Conservation (phyloP, 177 flowering plant species). For the Telopea speciosissima region DNA sequence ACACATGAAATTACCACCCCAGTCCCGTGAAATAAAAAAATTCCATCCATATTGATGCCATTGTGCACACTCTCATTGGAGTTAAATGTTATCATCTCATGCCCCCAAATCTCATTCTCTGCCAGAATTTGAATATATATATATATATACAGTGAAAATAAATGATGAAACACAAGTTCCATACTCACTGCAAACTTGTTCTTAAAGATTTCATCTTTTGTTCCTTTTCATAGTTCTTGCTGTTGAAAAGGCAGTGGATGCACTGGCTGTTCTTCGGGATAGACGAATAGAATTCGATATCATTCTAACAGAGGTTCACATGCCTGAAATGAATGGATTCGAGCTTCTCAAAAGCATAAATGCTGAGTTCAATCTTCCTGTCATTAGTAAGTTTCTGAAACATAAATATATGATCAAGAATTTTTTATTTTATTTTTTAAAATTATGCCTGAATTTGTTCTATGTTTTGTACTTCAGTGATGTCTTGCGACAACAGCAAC, state of each 20-base stretch:
- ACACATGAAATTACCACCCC: no score
- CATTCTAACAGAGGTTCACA: constrained; percentile 54
- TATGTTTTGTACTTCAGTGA: constrained; percentile 34
- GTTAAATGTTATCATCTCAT: no score
- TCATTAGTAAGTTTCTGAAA: constrained; percentile 39
- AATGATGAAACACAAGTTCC: no score
- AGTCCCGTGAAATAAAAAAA: no score
- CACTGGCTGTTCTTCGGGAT: constrained; percentile 33
- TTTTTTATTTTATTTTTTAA: no score
- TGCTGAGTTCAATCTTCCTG: constrained; percentile 50
- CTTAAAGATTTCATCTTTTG: neutral
- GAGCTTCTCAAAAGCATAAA: constrained; percentile 27
- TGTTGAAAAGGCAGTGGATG: constrained; percentile 27
- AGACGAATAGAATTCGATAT: constrained; percentile 30
- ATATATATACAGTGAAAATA: no score
- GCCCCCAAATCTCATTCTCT: no score
- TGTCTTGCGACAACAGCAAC: constrained; percentile 45
- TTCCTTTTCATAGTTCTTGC: constrained; percentile 31
- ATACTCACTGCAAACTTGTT: no score
- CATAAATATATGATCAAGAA: neutral
- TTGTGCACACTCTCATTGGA: no score
- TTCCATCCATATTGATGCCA: no score
- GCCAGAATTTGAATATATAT: no score
- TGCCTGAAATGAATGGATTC: constrained; percentile 61
- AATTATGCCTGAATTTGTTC: neutral